phyloP scores from a whole-genome alignment of 768 basidiomycete species.

The Naganishia onofrii region DNA sequence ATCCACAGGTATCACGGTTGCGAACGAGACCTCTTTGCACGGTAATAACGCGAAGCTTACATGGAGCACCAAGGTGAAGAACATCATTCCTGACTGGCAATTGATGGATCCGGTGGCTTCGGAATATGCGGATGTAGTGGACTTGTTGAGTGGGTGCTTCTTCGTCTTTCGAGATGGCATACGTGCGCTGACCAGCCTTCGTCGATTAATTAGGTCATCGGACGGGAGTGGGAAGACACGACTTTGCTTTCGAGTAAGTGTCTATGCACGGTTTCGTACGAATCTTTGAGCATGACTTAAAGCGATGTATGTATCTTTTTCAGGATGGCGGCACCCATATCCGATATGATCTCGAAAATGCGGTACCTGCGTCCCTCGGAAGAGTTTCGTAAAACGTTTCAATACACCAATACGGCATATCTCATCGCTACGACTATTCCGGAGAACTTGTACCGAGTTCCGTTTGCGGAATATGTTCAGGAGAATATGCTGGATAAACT shows the following conservation, averaged over 20 bases:
- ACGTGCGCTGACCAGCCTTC: neutral
- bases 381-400: no score
- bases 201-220: slow-evolving; percentile 40
- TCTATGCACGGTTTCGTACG: no score
- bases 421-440: no score
- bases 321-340: neutral
- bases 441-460: no score
- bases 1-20: slow-evolving; percentile 40
- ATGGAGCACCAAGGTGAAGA: slow-evolving; percentile 43
- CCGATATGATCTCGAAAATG: no score
- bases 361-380: no score
- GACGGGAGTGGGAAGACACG: slow-evolving; percentile 44
- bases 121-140: slow-evolving; percentile 39
- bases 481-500: no score
- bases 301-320: neutral
- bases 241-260: slow-evolving; percentile 33
- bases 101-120: slow-evolving; percentile 40
- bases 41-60: slow-evolving; percentile 30
- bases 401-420: no score
- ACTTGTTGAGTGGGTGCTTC: slow-evolving; percentile 40
- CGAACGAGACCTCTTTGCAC: slow-evolving; percentile 28
- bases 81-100: slow-evolving; percentile 40
- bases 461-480: no score
- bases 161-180: neutral
- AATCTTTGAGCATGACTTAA: no score